phyloP scores from a whole-genome alignment of 495 filamentous ascomycete genomes.

The Penicillium roqueforti region DNA sequence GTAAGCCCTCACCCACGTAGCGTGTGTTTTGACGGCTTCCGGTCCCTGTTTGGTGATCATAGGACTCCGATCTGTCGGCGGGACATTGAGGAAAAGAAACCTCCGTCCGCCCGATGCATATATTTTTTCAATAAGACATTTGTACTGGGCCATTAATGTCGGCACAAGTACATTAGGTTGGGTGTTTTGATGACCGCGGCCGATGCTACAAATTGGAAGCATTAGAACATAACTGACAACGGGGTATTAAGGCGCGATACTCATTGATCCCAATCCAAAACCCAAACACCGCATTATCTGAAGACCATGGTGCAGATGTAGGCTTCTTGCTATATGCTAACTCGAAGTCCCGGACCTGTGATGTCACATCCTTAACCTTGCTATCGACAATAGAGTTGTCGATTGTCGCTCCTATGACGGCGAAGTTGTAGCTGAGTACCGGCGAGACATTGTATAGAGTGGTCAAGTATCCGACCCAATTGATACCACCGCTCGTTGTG shows the following conservation, averaged over 20 bases:
- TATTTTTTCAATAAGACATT: conserved; percentile 49
- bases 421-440: conserved; percentile 53
- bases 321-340: conserved; percentile 29
- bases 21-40: conserved; percentile 21
- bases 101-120: conserved; percentile 65
- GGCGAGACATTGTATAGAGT: conserved; percentile 50
- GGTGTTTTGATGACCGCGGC: conserved; percentile 54
- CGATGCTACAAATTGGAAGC: conserved; percentile 39
- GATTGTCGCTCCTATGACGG: conserved; percentile 58
- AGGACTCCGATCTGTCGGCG: conserved; percentile 64
- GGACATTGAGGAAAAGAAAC: conserved; percentile 70
- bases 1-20: conserved; percentile 28
- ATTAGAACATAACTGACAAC: neutral
- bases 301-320: conserved; percentile 54
- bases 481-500: conserved; percentile 47
- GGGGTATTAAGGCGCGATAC: conserved; percentile 12
- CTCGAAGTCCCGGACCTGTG: conserved; percentile 31
- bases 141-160: conserved; percentile 57
- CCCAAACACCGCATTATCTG: conserved; percentile 57
- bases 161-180: conserved; percentile 42
- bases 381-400: conserved; percentile 43
- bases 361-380: conserved; percentile 24
- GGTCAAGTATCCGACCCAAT: conserved; percentile 54
- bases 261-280: conserved; percentile 82
- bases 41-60: conserved; percentile 36